These are phyloP conservation scores for Penicillium sp. DNA, from an alignment of 2,329 filamentous ascomycete genomes.

Conservation along the genomic window DNA sequence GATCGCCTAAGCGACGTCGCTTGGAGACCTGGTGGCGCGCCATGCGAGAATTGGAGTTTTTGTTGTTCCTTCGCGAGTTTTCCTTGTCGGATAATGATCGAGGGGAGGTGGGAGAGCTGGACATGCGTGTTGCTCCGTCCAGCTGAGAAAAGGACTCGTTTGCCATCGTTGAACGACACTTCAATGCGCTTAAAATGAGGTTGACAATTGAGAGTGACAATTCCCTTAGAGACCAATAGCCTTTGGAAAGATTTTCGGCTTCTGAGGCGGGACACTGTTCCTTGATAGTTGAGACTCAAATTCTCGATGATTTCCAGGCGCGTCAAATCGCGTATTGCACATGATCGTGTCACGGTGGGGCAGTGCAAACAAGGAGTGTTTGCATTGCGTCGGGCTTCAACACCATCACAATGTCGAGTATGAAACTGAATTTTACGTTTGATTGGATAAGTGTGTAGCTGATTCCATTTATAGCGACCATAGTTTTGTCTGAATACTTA, in stretches of 20 bases:
- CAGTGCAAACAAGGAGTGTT: neutral
- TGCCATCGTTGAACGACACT: conserved; percentile 27
- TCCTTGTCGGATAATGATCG: conserved; percentile 47
- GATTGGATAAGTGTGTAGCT: too few species aligned
- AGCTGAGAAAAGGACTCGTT: conserved; percentile 15
- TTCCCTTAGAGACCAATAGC: too few species aligned
- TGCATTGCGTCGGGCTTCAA: neutral
- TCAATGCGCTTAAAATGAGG: conserved; percentile 1
- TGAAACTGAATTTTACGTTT: too few species aligned
- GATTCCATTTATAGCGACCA: too few species aligned
- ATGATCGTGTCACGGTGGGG: conserved; percentile 6
- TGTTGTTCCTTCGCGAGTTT: conserved; percentile 42
- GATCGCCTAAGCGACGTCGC: conserved; percentile 42
- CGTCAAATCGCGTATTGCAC: conserved; percentile 11
- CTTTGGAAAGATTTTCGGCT: too few species aligned
- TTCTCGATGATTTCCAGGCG: conserved; percentile 1
- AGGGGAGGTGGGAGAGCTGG: conserved; percentile 29
- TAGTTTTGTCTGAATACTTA: too few species aligned
- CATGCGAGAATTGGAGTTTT: conserved; percentile 24
- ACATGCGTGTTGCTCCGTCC: conserved; percentile 8
- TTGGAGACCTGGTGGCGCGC: conserved; percentile 31
- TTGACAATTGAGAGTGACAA: too few species aligned
- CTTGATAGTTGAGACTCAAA: conserved; percentile 3
- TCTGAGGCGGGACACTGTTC: too few species aligned
- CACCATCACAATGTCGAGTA: too few species aligned